Evolutionary conservation across 2,329 filamentous ascomycete genomes (phyloP), one percentile per base, ranked within the genome.

Genomic region (Diaporthe sp.): DNA sequence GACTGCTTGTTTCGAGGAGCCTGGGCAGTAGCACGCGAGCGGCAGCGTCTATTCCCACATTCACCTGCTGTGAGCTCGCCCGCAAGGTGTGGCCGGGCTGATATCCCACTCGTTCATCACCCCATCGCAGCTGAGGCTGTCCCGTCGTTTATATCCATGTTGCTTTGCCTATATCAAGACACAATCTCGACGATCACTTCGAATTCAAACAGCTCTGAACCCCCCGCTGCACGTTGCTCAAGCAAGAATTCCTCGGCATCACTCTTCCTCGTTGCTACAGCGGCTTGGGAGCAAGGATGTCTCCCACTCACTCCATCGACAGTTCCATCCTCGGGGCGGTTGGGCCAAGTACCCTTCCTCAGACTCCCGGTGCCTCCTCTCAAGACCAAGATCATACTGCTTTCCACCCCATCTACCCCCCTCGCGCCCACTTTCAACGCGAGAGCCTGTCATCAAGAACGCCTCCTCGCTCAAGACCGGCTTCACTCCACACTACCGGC

Each of bases 401-500:
- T 13, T 71, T 71, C 12, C 69, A 63, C 19, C 42, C 69, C 56
- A 42, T 71, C 10, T 22, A 63, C 4, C 69, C 69, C 5, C 69
- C 69, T 42, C 69, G 69, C 15, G 69, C 69, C 17, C 56, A 63
- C 15, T 71, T 71, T 27, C 56, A 66, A 66, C 63, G 69, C n/a
- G 69, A 71, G 25, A 71, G 69, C 39, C 69, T 61, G 7, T 71
- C 56, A 1, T 68, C 71, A 9, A 75, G 27, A 5, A 56, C 72
- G 2, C 53, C 65, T 61, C 42, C 73, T 35, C 65, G 56, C 44
- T 71, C 69, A 71, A 61, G 73, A 27, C 71, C 71, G 15, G 53
- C 63, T 50, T 75, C 74, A 37, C 59, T 75, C 4, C 72, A 73
- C 25, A 75, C 58, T 4, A 74, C 74, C 13, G 35, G 51, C n/a